Evolutionary conservation across 169 alveolate genomes (phyloP).

Genomic region (Babesia bovis): DNA sequence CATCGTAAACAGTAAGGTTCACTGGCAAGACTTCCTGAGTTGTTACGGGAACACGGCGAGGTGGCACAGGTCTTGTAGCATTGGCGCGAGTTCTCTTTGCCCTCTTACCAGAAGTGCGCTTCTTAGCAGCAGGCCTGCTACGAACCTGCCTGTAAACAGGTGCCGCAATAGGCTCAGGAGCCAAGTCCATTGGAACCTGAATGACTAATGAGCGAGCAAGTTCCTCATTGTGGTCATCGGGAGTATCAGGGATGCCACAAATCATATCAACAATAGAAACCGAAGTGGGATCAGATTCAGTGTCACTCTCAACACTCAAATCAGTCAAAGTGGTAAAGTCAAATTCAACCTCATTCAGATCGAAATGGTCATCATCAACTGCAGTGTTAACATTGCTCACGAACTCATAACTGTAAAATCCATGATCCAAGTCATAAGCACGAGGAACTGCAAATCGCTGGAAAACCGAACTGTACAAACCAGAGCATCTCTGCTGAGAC

Average conservation of each 20-base stretch:
- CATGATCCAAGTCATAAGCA: not conserved
- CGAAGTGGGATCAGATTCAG: constrained; percentile 1
- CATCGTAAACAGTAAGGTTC: not conserved
- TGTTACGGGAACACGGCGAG: not conserved
- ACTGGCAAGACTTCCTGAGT: not conserved
- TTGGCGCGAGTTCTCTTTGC: not conserved
- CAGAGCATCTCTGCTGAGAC: not conserved
- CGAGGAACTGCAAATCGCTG: not conserved
- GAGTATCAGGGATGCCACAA: constrained; percentile 32
- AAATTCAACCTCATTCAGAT: constrained; percentile 35
- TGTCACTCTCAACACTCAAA: not conserved
- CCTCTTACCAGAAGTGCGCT: not conserved
- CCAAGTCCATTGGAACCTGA: constrained; percentile 1
- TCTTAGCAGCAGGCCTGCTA: not conserved
- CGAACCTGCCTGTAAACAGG: constrained; percentile 2
- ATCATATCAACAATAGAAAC: constrained; percentile 51
- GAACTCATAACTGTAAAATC: not conserved
- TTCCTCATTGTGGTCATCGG: not conserved
- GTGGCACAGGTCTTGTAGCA: not conserved
- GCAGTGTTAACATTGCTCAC: not conserved
- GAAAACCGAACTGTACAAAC: not conserved
- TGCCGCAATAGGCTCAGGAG: constrained; percentile 5
- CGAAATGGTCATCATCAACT: constrained; percentile 43
- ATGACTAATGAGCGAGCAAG: not conserved
- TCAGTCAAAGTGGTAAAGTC: constrained; percentile 49